These are phyloP conservation scores for Neltuma alba DNA, from an alignment of 306 rosid genomes.

Conservation along the genomic window DNA sequence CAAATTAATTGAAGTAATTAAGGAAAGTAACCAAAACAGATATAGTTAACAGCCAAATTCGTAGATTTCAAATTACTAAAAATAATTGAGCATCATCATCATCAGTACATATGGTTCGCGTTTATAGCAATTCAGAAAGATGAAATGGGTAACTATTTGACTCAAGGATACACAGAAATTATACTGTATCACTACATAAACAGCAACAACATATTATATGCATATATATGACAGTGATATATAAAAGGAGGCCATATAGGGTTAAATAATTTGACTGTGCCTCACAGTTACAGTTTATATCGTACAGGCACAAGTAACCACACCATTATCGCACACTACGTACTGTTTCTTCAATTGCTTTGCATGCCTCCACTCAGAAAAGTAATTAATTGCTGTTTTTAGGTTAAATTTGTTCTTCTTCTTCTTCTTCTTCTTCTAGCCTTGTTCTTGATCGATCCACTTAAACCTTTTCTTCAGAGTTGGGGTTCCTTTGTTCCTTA, in stretches of 20 bases:
- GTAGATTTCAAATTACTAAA: constrained; percentile 6
- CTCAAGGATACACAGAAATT: constrained; percentile 1
- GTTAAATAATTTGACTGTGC: constrained; percentile 14
- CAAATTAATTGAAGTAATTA: background rate
- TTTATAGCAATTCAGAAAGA: constrained; percentile 6
- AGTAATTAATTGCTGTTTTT: constrained; percentile 1
- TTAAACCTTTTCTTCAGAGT: background rate
- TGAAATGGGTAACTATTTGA: constrained; percentile 22
- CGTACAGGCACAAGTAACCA: constrained; percentile 14
- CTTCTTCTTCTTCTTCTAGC: background rate
- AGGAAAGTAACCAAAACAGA: background rate
- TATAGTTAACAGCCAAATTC: background rate
- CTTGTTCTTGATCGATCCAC: background rate
- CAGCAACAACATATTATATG: background rate
- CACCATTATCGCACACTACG: background rate
- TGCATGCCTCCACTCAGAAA: constrained; percentile 28
- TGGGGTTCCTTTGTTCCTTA: constrained; percentile 13
- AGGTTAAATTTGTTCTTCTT: background rate
- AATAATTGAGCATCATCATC: background rate
- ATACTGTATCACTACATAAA: background rate
- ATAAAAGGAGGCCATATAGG: background rate
- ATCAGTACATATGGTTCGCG: background rate
- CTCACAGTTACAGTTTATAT: background rate
- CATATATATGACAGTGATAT: background rate
- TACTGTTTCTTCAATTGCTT: background rate